Evolutionary conservation across 768 basidiomycete species (phyloP).

Genomic region (Amyloporia xantha): DNA sequence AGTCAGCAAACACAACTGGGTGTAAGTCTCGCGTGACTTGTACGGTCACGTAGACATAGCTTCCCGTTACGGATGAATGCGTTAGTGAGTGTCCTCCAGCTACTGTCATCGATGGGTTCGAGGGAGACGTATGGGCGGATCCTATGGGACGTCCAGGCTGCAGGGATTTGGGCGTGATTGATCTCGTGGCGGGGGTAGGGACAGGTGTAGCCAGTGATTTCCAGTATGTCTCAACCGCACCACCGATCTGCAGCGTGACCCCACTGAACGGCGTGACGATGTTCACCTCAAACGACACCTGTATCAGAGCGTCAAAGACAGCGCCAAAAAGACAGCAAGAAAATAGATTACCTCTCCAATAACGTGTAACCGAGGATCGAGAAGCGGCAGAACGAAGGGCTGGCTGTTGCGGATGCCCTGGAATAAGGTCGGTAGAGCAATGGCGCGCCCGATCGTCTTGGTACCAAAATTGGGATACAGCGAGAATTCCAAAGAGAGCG

Average conservation of each 20-base stretch:
- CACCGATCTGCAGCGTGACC: constrained; percentile 89
- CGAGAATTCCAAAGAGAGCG: constrained; percentile 83
- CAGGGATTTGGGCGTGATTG: constrained; percentile 18
- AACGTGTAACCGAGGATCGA: constrained; percentile 88
- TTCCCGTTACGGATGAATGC: constrained; percentile 85
- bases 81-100: constrained; percentile 55
- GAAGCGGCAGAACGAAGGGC: constrained; percentile 63
- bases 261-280: constrained; percentile 87
- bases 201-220: constrained; percentile 66
- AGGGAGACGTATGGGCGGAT: constrained; percentile 52
- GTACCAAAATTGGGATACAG: constrained; percentile 97
- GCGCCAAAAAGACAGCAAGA: neutral
- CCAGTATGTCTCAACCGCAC: constrained; percentile 97
- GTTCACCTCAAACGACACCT: constrained; percentile 87
- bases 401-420: constrained; percentile 45
- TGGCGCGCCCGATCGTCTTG: constrained; percentile 90
- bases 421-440: constrained; percentile 76
- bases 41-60: constrained; percentile 77
- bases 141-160: constrained; percentile 23
- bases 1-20: constrained; percentile 80
- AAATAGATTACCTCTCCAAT: constrained; percentile 74
- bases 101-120: constrained; percentile 44
- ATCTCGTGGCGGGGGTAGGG: constrained; percentile 21
- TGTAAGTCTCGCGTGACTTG: constrained; percentile 90
- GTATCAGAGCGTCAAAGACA: constrained; percentile 1